Evolutionary conservation across 2,329 filamentous ascomycete genomes (phyloP).

Genomic region (Sclerotinia trifoliorum): DNA sequence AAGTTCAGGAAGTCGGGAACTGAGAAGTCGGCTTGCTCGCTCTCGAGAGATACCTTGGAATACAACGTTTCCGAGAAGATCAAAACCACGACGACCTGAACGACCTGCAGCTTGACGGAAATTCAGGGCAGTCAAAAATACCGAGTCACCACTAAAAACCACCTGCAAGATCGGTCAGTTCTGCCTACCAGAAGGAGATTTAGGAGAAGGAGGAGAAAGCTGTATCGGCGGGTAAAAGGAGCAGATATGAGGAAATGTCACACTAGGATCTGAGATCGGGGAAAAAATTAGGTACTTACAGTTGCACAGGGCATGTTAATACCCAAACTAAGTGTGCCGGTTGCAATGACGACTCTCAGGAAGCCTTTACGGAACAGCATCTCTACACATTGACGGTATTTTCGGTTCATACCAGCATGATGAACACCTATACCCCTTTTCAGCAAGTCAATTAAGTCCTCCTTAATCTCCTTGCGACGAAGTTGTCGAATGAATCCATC

Average conservation of each 20-base stretch:
- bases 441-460: conserved; percentile 59
- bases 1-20: conserved; percentile 69
- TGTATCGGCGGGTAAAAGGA: too few relatives aligned
- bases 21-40: conserved; percentile 67
- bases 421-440: conserved; percentile 71
- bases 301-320: conserved; percentile 86
- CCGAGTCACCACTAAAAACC: conserved; percentile 70
- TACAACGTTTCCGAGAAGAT: conserved; percentile 76
- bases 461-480: conserved; percentile 49
- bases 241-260: too few relatives aligned
- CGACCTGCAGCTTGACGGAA: conserved; percentile 75
- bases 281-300: conserved; percentile 35
- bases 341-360: conserved; percentile 69
- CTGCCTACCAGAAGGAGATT: too few relatives aligned
- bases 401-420: conserved; percentile 76
- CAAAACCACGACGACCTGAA: conserved; percentile 77
- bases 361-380: conserved; percentile 73
- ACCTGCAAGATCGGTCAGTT: conserved; percentile 39
- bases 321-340: conserved; percentile 72
- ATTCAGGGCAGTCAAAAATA: conserved; percentile 71
- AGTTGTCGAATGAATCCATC: conserved; percentile 53
- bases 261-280: too few relatives aligned
- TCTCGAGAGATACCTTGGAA: conserved; percentile 64
- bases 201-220: too few relatives aligned
- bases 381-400: conserved; percentile 71